These are phyloP conservation scores for Globisporangium parvum DNA, from an alignment of 352 stramenopile genomes.

Conservation along the genomic window DNA sequence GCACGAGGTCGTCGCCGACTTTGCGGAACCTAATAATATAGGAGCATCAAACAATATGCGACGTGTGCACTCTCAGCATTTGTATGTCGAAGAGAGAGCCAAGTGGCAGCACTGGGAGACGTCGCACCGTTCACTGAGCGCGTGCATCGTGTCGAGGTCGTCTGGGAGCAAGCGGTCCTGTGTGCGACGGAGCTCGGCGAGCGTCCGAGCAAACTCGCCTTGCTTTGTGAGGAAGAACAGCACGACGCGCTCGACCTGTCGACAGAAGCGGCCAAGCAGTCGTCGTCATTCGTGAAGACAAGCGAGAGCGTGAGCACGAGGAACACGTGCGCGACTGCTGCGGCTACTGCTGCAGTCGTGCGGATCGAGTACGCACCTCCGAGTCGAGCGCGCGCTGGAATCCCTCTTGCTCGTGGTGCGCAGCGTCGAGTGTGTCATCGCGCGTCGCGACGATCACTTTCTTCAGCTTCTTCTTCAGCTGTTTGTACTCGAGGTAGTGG, in stretches of 20 bases:
- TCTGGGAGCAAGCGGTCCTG: conserved; percentile 30
- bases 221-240: conserved; percentile 85
- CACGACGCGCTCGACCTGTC: conserved; percentile 65
- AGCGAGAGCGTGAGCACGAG: no score
- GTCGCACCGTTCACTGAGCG: conserved; percentile 46
- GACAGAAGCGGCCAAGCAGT: no score
- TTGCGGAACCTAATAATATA: conserved; percentile 51
- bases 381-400: conserved; percentile 76
- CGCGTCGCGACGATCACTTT: conserved; percentile 46
- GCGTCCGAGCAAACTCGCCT: conserved; percentile 72
- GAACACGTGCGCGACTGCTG: no score
- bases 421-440: conserved; percentile 20
- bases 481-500: conserved; percentile 89
- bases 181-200: conserved; percentile 41
- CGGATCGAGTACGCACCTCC: conserved; percentile 24
- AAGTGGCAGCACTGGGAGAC: not conserved
- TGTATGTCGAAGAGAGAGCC: no score
- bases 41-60: no score
- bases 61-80: not conserved
- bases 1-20: conserved; percentile 77
- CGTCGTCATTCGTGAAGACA: no score
- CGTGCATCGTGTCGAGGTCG: conserved; percentile 68
- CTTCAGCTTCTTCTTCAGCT: conserved; percentile 86
- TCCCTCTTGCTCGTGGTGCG: conserved; percentile 41
- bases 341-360: no score